A percentile compares a stretch with the other conserved stretches of the same genome.
Conservation (phyloP, 2,329 filamentous ascomycete genomes). For the Cercospora zeae-maydis region DNA sequence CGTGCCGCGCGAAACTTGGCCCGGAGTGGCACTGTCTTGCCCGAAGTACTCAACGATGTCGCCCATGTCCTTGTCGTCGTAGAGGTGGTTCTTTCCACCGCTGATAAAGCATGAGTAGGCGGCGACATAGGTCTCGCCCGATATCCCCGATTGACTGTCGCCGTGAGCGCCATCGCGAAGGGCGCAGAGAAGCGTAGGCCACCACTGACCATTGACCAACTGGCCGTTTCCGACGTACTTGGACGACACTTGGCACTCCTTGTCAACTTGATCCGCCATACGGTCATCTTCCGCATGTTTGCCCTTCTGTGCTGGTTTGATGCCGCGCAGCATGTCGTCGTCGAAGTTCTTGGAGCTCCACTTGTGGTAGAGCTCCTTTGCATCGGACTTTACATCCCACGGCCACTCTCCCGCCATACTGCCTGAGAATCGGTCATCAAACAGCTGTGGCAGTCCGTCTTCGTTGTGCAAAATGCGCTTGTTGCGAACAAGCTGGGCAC, state of each 20-base stretch:
- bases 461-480: constrained; percentile 38
- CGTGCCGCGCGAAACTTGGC: constrained; percentile 28
- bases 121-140: constrained; percentile 45
- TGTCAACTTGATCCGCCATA: constrained; percentile 28
- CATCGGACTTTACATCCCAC: constrained; percentile 48
- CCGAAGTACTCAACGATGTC: constrained; percentile 52
- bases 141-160: constrained; percentile 49
- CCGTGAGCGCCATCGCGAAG: constrained; percentile 56
- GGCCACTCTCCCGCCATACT: constrained; percentile 37
- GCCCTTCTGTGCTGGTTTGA: constrained; percentile 33
- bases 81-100: constrained; percentile 36
- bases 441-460: constrained; percentile 43
- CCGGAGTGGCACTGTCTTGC: constrained; percentile 41
- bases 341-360: constrained; percentile 46
- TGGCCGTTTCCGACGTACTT: constrained; percentile 41
- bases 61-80: constrained; percentile 51
- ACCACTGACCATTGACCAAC: constrained; percentile 53
- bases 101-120: constrained; percentile 57
- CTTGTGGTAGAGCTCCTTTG: constrained; percentile 45
- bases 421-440: constrained; percentile 29
- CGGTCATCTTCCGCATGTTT: constrained; percentile 15
- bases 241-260: constrained; percentile 26
- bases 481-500: constrained; percentile 33
- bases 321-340: constrained; percentile 46
- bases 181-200: constrained; percentile 51